Base-by-base conservation (phyloP, 441 rosid species). In the Adansonia rubrostipa region DNA sequence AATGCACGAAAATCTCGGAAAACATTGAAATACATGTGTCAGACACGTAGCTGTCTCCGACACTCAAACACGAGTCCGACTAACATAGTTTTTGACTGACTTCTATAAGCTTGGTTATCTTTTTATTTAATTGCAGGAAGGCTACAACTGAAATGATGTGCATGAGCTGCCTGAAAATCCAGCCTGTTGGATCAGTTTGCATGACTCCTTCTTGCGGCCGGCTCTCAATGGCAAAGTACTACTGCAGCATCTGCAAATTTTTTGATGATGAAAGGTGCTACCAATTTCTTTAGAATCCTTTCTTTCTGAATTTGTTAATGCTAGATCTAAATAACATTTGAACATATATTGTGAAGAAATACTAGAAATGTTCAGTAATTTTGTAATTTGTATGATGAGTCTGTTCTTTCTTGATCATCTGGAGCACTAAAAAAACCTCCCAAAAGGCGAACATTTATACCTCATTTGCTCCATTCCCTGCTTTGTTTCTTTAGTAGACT, bases 111-210 rank as follows among this genome's bases (percentile, higher is more conserved):
- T 74, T 81, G 60, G 64, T 73, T 64, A 54, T 76, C 73, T 60
- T 42, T 70, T 70, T n/a, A 53, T 77, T 15, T 77, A 79, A 24
- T 53, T 82, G 81, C 92, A 94, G 99, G 88, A 96, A 96, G 85
- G 91, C 87, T 19, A 88, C 97, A n/a, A 78, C 93, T 71, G 97
- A 94, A 87, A 96, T 94, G 98, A 93, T 96, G 98, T 96, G 99
- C 83, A 96, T 96, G 98, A 84, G 80, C 17, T 96, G 99, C 84
- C 89, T 93, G 67, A 68, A 84, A 83, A 85, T 94, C 85, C 99
- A 94, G 84, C 96, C 97, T n/a, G 87, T 93, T 79, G 96, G 91
- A 79, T 91, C 89, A 60, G 83, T 81, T 79, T 96, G 98, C 83
- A 81, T 82, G 9, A 88, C 96, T 71, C 87, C 88, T 79, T 89